phyloP scores from a whole-genome alignment of 352 stramenopile genomes.

The Halophytophthora batemanensis region DNA sequence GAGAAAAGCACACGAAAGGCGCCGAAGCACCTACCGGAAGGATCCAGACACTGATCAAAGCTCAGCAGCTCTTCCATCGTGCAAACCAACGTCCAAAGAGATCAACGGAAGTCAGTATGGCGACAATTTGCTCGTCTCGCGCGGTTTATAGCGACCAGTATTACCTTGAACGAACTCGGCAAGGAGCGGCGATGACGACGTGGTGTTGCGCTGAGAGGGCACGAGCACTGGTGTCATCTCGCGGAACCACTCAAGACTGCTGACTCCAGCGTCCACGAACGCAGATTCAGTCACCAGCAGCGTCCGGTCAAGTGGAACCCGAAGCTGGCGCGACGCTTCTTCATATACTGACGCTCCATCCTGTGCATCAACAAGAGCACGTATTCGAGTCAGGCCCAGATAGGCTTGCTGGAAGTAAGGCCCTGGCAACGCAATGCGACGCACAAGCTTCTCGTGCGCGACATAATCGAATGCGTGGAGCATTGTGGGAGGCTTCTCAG shows the following conservation, averaged over 20 bases:
- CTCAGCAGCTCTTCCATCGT: slow-evolving; percentile 29
- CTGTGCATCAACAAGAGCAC: not conserved
- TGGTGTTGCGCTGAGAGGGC: not conserved
- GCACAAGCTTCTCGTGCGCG: slow-evolving; percentile 3
- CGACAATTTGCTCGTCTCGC: not conserved
- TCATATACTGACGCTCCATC: slow-evolving; percentile 14
- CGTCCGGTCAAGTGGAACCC: slow-evolving; percentile 24
- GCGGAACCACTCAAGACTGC: not conserved
- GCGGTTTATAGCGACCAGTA: not conserved
- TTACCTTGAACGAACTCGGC: slow-evolving; percentile 19
- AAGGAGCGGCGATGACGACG: slow-evolving; percentile 7
- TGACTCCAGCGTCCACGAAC: not conserved
- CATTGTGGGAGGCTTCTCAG: too few species aligned
- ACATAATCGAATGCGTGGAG: slow-evolving; percentile 22
- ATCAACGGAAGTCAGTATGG: not conserved
- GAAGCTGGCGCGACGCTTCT: slow-evolving; percentile 10
- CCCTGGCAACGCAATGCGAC: too few species aligned
- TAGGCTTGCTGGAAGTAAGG: not conserved
- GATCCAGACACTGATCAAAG: slow-evolving; percentile 36
- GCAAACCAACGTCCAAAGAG: not conserved
- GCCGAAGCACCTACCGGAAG: slow-evolving; percentile 36
- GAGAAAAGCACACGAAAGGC: slow-evolving; percentile 35
- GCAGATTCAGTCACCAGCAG: slow-evolving; percentile 25
- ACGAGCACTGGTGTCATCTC: slow-evolving; percentile 11
- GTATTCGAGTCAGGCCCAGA: not conserved